phyloP scores from a whole-genome alignment of 495 filamentous ascomycete species.

The Darksidea phi region DNA sequence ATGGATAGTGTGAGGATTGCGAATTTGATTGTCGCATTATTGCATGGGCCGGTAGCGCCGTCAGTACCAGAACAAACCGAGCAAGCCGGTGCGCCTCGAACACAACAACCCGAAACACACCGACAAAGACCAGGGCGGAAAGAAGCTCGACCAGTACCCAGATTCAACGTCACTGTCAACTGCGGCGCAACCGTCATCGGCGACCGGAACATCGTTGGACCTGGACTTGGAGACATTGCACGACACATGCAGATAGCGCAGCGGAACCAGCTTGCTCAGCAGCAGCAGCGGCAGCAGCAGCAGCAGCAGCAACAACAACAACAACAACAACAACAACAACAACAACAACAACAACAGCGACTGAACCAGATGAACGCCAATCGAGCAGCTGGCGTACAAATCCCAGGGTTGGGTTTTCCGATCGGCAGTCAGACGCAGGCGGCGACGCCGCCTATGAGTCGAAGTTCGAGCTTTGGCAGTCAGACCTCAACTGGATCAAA shows the following conservation, averaged over 20 bases:
- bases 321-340: background rate
- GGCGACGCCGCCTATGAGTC: conserved; percentile 9
- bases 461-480: conserved; percentile 6
- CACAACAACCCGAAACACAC: background rate
- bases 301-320: background rate
- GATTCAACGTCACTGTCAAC: conserved; percentile 21
- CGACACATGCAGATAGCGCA: conserved; percentile 6
- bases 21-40: background rate
- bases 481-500: conserved; percentile 4
- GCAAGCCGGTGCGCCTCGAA: background rate
- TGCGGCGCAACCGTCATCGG: conserved; percentile 24
- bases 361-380: background rate
- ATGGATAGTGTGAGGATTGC: conserved; percentile 8
- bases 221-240: conserved; percentile 7
- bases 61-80: background rate
- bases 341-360: background rate
- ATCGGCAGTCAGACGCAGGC: background rate
- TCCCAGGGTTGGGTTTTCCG: background rate
- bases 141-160: background rate
- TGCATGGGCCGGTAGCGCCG: background rate
- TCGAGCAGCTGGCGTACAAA: background rate
- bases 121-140: background rate
- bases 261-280: background rate
- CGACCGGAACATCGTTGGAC: conserved; percentile 24
- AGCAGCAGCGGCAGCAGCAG: background rate